A percentile compares a stretch with the other conserved stretches of the same genome.
Conservation (phyloP, 2,329 filamentous ascomycete genomes). For the Mariannaea elegans region DNA sequence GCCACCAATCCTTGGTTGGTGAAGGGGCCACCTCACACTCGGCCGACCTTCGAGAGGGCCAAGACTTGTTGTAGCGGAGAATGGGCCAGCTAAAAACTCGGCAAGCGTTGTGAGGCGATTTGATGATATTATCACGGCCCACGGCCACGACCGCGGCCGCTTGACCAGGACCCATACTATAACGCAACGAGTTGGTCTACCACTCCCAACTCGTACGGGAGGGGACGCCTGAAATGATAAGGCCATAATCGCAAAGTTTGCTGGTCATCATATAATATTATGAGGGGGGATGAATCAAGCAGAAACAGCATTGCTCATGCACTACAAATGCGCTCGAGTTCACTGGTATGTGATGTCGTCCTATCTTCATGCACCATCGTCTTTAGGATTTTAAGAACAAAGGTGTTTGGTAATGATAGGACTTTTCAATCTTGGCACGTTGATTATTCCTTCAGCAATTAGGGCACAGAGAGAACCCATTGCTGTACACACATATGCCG, state of each 20-base stretch:
- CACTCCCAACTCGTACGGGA: neutral
- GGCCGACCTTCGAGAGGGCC: constrained; percentile 23
- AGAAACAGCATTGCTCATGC: neutral
- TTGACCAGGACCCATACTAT: neutral
- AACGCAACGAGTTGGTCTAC: neutral
- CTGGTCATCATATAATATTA: too few relatives aligned
- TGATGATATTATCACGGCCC: neutral
- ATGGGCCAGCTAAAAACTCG: constrained; percentile 17
- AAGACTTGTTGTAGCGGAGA: neutral
- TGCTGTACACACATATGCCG: constrained; percentile 70
- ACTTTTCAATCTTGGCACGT: constrained; percentile 63
- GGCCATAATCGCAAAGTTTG: neutral
- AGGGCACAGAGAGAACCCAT: constrained; percentile 59
- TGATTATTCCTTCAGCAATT: constrained; percentile 65
- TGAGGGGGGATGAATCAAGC: too few relatives aligned
- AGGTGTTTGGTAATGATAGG: constrained; percentile 68
- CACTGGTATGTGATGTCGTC: constrained; percentile 51
- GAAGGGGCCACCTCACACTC: constrained; percentile 1
- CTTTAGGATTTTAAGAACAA: constrained; percentile 49
- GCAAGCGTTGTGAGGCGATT: constrained; percentile 16
- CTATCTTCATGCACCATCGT: constrained; percentile 65
- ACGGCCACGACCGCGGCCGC: neutral
- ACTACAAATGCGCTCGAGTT: neutral
- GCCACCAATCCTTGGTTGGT: too few relatives aligned
- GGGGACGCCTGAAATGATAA: constrained; percentile 11